A percentile compares a stretch with the other conserved stretches of the same genome.
These are phyloP conservation scores for Tinospora cordifolia DNA, from an alignment of 164 flowering plant genomes.

Conservation along the genomic window DNA sequence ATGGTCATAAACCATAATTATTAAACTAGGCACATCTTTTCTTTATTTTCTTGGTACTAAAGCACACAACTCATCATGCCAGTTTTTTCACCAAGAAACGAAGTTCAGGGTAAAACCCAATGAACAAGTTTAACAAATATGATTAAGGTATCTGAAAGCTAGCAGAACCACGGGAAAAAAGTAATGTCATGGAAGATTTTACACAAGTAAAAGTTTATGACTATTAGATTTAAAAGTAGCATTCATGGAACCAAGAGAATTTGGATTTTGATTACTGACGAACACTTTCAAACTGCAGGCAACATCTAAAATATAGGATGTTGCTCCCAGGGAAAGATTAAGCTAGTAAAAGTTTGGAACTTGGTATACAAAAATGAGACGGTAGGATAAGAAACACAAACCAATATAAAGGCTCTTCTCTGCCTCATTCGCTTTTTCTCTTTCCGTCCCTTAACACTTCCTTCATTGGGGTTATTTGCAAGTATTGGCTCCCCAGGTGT, in stretches of 20 bases:
- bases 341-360: background rate
- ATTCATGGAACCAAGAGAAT: background rate
- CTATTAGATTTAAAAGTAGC: background rate
- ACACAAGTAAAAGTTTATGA: too few relatives aligned
- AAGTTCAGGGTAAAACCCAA: too few relatives aligned
- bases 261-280: background rate
- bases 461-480: slow-evolving; percentile 64
- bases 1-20: background rate
- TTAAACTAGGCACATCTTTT: too few relatives aligned
- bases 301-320: background rate
- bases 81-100: too few relatives aligned
- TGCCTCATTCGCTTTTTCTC: slow-evolving; percentile 64
- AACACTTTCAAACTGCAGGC: background rate
- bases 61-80: too few relatives aligned
- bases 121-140: too few relatives aligned
- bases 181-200: too few relatives aligned
- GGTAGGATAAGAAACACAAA: slow-evolving; percentile 16
- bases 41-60: too few relatives aligned
- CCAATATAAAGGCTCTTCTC: slow-evolving; percentile 58
- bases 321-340: background rate
- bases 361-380: background rate
- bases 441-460: slow-evolving; percentile 71
- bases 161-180: too few relatives aligned
- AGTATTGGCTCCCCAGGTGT: slow-evolving; percentile 55
- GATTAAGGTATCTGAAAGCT: too few relatives aligned